Base-by-base conservation (phyloP, 2,329 filamentous ascomycete genomes). In the Capronia coronata region DNA sequence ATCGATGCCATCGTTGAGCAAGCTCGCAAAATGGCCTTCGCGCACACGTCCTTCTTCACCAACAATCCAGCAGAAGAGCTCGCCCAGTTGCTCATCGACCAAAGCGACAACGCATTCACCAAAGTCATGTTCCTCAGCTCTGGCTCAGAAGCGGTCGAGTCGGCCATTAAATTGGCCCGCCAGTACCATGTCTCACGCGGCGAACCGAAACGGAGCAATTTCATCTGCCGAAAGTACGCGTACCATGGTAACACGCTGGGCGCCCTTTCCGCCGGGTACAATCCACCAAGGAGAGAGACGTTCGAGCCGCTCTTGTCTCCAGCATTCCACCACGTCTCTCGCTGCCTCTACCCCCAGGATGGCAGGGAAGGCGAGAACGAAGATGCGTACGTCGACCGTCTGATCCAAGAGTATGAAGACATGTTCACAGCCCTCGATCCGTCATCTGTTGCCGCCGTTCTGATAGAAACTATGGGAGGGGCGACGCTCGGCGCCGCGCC, bases 1-100 rank as follows among this genome's bases (percentile, higher is more conserved):
- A 62, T 72, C 34, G 71, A 80, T 39, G 78, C 89, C 9, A 71
- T 72, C 11, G 68, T 75, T 2, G 83, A 82, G 0, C 75, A 87
- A 35, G 65, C 70, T 2, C 60, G 71, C 10, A 84, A 87, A 58
- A 67, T 83, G 0, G 69, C 74, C 0, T 86, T 84, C 42, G 76
- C 77, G 23, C 73, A 79, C 35, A 75, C 78, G 0, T 66, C 76
- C 2, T 78, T 78, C 61, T 86, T 80, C 59, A 72, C 71, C 0
- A 79, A 74, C 0, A 62, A 70, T 2, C 67, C 73, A 0, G 71
- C 75, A 1, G 76, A 82, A 53, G 72, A 77, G 4, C 67, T 81
- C 13, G 76, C 74, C 3, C 61, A 61, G 0, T 63, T 73, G 2
- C 60, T 82, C 11, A 64, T 75, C 34, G 67, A 70, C 2, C 74